Percentiles rank a stretch among this genome's conserved stretches.
phyloP scores from a whole-genome alignment of 2,329 filamentous ascomycete genomes.

The Parastagonospora nodorum region DNA sequence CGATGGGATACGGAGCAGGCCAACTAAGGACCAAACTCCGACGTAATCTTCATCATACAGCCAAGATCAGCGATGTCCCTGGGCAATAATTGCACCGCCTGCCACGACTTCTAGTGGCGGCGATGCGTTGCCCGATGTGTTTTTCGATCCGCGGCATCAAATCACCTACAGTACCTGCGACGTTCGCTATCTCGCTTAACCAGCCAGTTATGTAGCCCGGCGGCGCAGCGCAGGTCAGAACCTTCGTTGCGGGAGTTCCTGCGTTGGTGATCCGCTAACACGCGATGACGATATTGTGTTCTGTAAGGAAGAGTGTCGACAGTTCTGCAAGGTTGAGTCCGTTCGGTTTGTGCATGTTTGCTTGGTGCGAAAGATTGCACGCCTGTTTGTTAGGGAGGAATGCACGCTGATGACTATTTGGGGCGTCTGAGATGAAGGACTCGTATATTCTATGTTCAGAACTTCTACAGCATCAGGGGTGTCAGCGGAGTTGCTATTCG shows the following conservation, averaged over 20 bases:
- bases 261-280: constrained; percentile 2
- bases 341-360: no score
- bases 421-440: no score
- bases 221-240: constrained; percentile 15
- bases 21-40: neutral
- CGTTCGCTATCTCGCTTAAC: constrained; percentile 23
- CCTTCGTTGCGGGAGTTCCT: constrained; percentile 11
- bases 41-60: neutral
- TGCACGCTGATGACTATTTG: no score
- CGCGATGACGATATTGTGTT: no score
- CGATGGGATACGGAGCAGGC: constrained; percentile 10
- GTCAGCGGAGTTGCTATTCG: no score
- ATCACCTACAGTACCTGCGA: constrained; percentile 16
- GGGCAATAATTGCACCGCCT: constrained; percentile 3
- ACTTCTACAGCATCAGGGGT: no score
- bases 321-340: no score
- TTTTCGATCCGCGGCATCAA: constrained; percentile 13
- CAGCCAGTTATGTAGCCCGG: constrained; percentile 7
- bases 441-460: no score
- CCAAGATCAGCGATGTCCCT: constrained; percentile 3
- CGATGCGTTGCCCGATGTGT: constrained; percentile 2
- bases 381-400: no score
- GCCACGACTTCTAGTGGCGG: neutral
- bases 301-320: no score
- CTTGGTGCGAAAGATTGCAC: no score